Evolutionary conservation across 2,329 filamentous ascomycete genomes (phyloP), one percentile per base, ranked within the genome.

Genomic region (Nothophoma quercina): DNA sequence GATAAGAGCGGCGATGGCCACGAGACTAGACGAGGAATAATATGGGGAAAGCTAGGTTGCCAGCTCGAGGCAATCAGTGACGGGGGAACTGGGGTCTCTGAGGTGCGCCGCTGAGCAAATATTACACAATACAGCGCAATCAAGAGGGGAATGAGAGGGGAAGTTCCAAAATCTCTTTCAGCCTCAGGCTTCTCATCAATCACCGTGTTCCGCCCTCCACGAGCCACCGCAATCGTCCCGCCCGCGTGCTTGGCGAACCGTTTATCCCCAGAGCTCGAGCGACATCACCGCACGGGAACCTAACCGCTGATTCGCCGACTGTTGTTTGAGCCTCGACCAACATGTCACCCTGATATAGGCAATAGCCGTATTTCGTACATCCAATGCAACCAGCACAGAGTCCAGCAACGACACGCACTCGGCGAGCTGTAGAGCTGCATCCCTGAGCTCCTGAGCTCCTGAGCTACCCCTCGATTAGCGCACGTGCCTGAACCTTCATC

Each of bases 11-110:
- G 36, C 32, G 35, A 25, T 15, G 48, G 29, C 12, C 30, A 16
- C 36, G 21, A 22, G 35, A 23, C 23, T 15, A 48, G 41, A 52
- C 36, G 46, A 51, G 49, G 45, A 51, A 62, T 55, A 56, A 45
- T 56, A 63, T 58, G 56, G 59, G 57, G 60, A 58, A 52, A 54
- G 43, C 29, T 44, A 18, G 33, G 18, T 30, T n/a, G 49, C 35
- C 41, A 51, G 48, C 48, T 40, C 35, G 48, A 33, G 47, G 47
- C 32, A 23, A 10, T 15, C 40, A 18, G 18, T 15, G 33, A 41
- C 30, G 28, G 21, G 46, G 26, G 44, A n/a, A 34, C 32, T 19
- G n/a, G 32, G 18, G 16, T 26, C 36, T 35, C 43, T 44, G 36
- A 35, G 21, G n/a, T 42, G 30, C 22, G 45, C 46, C 30, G 46